Base-by-base conservation (phyloP, 106 monocot species). In the Alisma plantagoaquatica region DNA sequence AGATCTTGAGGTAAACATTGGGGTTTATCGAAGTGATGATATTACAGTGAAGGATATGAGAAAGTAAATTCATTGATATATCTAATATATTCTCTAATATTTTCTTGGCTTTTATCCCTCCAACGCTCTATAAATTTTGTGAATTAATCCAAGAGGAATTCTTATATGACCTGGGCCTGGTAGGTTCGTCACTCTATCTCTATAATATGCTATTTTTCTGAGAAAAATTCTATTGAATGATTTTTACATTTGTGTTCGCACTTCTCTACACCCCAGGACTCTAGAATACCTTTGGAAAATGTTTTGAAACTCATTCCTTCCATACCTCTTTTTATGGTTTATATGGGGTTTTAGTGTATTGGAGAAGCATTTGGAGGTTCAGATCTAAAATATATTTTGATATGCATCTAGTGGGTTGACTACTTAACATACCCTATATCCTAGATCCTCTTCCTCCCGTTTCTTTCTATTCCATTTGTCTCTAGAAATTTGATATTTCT, bases 351-450 rank as follows among this genome's bases (percentile, higher is more conserved):
- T 54, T 88, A 94, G 46, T 94, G 94, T 54, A 94, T 94, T 49
- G 94, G 88, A 57, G 94, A 88, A 58, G 94, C 94, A 29, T 94
- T 88, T 81, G 94, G 94, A 80, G 94, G 94, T 94, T 41, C 9
- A 7, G 14, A 7, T 14, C 14, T 38, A 7, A 14, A 38, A 38
- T 38, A 7, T 38, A 7, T 7, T 38, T 38, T 38, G 35, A 38
- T 7, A 7, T 6, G 6, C 35, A 38, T 38, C n/a, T n/a, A n/a
- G n/a, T n/a, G n/a, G n/a, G n/a, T n/a, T n/a, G n/a, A n/a, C n/a
- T n/a, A n/a, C n/a, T n/a, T n/a, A n/a, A n/a, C n/a, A n/a, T n/a
- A n/a, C n/a, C n/a, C n/a, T n/a, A n/a, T n/a, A n/a, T n/a, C n/a
- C n/a, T n/a, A n/a, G n/a, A n/a, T n/a, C n/a, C n/a, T n/a, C n/a